phyloP scores from a whole-genome alignment of 1,139 yeast genomes.

The Scheffersomyces segobiensis region DNA sequence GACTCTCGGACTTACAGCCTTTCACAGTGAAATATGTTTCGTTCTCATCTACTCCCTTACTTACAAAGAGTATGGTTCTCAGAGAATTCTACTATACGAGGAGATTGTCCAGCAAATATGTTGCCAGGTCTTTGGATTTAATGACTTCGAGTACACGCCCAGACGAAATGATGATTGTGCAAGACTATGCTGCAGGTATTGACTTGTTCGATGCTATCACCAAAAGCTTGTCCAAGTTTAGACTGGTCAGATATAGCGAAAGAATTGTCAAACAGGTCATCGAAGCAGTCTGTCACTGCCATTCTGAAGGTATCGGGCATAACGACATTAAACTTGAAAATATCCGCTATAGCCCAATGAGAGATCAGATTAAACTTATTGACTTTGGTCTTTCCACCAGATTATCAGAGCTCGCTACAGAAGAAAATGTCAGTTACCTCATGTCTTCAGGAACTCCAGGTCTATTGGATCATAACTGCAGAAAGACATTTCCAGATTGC shows the following conservation, averaged over 20 bases:
- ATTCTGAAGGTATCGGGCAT: slow-evolving; percentile 14
- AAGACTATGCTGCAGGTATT: slow-evolving; percentile 9
- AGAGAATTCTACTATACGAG: slow-evolving; percentile 5
- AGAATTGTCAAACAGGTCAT: slow-evolving; percentile 17
- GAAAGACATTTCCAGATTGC: slow-evolving; percentile 2
- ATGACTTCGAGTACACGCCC: slow-evolving; percentile 1
- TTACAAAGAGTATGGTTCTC: neutral
- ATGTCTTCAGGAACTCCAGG: slow-evolving; percentile 8
- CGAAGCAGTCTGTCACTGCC: slow-evolving; percentile 17
- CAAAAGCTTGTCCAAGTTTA: neutral
- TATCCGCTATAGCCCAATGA: slow-evolving; percentile 11
- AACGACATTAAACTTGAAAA: slow-evolving; percentile 13
- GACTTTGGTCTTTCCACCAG: slow-evolving; percentile 9
- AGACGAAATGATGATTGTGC: slow-evolving; percentile 5
- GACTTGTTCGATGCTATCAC: slow-evolving; percentile 6
- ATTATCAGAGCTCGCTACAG: neutral
- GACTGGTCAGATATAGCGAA: neutral
- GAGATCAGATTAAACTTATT: slow-evolving; percentile 6
- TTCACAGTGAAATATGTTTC: neutral
- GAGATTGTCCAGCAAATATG: slow-evolving; percentile 4
- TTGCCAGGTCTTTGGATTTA: slow-evolving; percentile 7
- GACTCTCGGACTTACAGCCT: neutral
- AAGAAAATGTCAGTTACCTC: neutral
- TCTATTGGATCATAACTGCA: neutral
- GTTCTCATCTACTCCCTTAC: neutral